Evolutionary conservation across 2,329 filamentous ascomycete genomes (phyloP).

Genomic region (Cordyceps cateniannulata): DNA sequence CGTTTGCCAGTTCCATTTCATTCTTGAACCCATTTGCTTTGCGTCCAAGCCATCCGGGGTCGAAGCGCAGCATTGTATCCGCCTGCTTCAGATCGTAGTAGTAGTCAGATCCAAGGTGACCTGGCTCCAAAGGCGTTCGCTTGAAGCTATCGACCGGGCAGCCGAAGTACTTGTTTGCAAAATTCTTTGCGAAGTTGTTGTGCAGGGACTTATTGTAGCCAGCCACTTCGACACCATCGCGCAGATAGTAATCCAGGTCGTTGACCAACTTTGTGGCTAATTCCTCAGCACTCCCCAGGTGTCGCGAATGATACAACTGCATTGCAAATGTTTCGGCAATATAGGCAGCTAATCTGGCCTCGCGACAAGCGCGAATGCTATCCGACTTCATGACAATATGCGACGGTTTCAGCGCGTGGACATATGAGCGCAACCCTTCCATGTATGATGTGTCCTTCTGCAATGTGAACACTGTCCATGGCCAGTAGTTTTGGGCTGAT

Average conservation of each 20-base stretch:
- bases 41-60: constrained; percentile 68
- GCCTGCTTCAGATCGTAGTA: constrained; percentile 79
- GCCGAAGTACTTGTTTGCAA: constrained; percentile 68
- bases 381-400: constrained; percentile 48
- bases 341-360: constrained; percentile 69
- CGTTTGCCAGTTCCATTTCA: constrained; percentile 81
- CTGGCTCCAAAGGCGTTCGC: constrained; percentile 59
- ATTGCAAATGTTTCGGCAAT: constrained; percentile 85
- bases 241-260: constrained; percentile 71
- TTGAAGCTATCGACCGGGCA: constrained; percentile 75
- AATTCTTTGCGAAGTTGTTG: constrained; percentile 76
- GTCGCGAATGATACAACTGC: constrained; percentile 79
- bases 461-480: constrained; percentile 81
- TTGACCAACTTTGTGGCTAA: constrained; percentile 67
- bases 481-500: constrained; percentile 88
- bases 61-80: constrained; percentile 66
- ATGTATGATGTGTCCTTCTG: constrained; percentile 70
- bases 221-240: constrained; percentile 70
- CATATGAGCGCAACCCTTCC: constrained; percentile 62
- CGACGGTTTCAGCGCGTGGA: constrained; percentile 51
- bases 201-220: constrained; percentile 86
- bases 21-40: constrained; percentile 67
- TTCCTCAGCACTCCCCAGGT: constrained; percentile 58
- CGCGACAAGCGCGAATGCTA: constrained; percentile 49
- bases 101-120: constrained; percentile 66